Percentiles rank a stretch among this genome's conserved stretches.
These are phyloP conservation scores for Suhomyces anneliseae DNA, from an alignment of 1,139 yeast genomes.

Conservation along the genomic window DNA sequence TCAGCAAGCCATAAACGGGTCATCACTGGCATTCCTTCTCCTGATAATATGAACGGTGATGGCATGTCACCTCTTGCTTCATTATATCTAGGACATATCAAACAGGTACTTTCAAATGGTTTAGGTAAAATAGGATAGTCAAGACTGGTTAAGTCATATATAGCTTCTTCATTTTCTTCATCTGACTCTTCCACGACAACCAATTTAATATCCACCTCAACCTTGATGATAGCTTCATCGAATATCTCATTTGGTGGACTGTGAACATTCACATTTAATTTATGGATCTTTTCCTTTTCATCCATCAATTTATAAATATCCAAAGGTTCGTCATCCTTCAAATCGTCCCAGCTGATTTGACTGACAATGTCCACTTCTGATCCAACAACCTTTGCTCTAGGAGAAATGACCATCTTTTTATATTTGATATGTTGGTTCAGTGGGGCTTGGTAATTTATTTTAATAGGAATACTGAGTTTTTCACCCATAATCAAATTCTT, in stretches of 20 bases:
- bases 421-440: slow-evolving; percentile 21
- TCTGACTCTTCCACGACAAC: slow-evolving; percentile 23
- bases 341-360: slow-evolving; percentile 35
- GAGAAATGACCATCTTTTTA: slow-evolving; percentile 21
- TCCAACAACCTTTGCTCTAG: slow-evolving; percentile 21
- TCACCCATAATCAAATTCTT: slow-evolving; percentile 30
- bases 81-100: slow-evolving; percentile 20
- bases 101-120: slow-evolving; percentile 31
- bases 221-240: slow-evolving; percentile 10
- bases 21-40: slow-evolving; percentile 38
- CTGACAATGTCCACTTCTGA: slow-evolving; percentile 22
- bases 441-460: slow-evolving; percentile 18
- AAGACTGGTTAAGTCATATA: slow-evolving; percentile 31
- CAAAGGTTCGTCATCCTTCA: slow-evolving; percentile 46
- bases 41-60: slow-evolving; percentile 36
- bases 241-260: slow-evolving; percentile 16
- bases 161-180: slow-evolving; percentile 9
- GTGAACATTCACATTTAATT: slow-evolving; percentile 31
- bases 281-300: slow-evolving; percentile 13
- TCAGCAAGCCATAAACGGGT: slow-evolving; percentile 49
- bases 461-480: slow-evolving; percentile 23
- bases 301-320: slow-evolving; percentile 19
- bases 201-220: slow-evolving; percentile 27
- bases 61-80: slow-evolving; percentile 37
- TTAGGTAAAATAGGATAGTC: slow-evolving; percentile 31